These are phyloP conservation scores for Nannochloris sp. DNA, from an alignment of 139 green algal genomes.

Conservation along the genomic window DNA sequence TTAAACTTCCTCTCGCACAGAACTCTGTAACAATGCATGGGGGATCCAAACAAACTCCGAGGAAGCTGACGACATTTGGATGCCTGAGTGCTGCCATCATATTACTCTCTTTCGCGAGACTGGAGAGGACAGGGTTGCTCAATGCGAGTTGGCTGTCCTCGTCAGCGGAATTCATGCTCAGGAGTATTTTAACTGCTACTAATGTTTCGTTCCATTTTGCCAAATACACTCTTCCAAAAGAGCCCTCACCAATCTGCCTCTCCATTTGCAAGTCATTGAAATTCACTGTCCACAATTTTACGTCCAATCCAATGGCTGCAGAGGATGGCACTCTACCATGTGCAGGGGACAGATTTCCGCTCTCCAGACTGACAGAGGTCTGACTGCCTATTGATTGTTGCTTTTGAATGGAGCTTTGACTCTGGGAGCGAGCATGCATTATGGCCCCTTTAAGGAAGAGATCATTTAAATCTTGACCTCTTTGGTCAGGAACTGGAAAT, in stretches of 20 bases:
- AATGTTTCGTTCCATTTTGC: slow-evolving; percentile 51
- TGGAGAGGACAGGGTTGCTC: slow-evolving; percentile 13
- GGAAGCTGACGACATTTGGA: slow-evolving; percentile 51
- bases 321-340: not conserved
- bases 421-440: not conserved
- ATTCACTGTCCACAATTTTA: slow-evolving; percentile 19
- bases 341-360: not conserved
- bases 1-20: slow-evolving; percentile 44
- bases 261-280: slow-evolving; percentile 33
- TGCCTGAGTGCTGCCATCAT: slow-evolving; percentile 45
- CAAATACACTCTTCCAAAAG: slow-evolving; percentile 54
- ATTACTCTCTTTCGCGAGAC: slow-evolving; percentile 31
- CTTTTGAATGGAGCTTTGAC: not conserved
- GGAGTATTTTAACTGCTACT: slow-evolving; percentile 50
- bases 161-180: not conserved
- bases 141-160: slow-evolving; percentile 14
- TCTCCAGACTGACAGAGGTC: not conserved
- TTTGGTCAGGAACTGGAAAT: not conserved
- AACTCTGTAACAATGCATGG: slow-evolving; percentile 41
- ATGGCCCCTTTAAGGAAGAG: not conserved
- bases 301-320: slow-evolving; percentile 9
- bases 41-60: slow-evolving; percentile 42
- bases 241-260: slow-evolving; percentile 50
- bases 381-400: not conserved
- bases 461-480: not conserved